Percentiles rank a stretch among this genome's conserved stretches.
Conservation (phyloP, 2,329 filamentous ascomycete genomes). For the Rugonectria rugulosa region DNA sequence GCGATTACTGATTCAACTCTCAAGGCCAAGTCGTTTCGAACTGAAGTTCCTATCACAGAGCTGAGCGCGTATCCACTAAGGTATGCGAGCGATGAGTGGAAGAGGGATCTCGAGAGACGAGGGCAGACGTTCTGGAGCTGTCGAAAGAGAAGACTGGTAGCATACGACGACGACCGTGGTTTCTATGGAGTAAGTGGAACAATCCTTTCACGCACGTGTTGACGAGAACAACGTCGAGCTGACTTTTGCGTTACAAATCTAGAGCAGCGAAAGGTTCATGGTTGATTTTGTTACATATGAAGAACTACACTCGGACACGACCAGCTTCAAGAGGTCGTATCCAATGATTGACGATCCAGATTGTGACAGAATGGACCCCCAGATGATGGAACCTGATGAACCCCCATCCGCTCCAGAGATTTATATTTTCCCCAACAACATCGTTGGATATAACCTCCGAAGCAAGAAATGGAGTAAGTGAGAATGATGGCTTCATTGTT, state of each 20-base stretch:
- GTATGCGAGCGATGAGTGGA: background rate
- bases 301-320: background rate
- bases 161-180: background rate
- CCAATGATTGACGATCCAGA: background rate
- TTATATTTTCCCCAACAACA: background rate
- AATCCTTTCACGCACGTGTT: rapidly evolving
- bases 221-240: too few relatives aligned
- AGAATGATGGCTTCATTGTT: too few relatives aligned
- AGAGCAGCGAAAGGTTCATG: conserved; percentile 7
- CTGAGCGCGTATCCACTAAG: background rate
- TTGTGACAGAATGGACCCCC: background rate
- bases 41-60: background rate
- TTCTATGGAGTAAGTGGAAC: background rate
- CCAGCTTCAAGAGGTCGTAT: background rate
- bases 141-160: conserved; percentile 1
- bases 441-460: conserved; percentile 10
- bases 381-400: background rate
- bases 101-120: background rate
- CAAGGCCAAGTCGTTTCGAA: background rate
- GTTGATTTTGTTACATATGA: conserved; percentile 5
- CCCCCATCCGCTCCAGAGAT: background rate
- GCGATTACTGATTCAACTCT: background rate
- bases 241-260: too few relatives aligned
- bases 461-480: conserved; percentile 20
- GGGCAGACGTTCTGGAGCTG: conserved; percentile 10